These are phyloP conservation scores for Kockiozyma suomiensis DNA, from an alignment of 805 yeast species.

Conservation along the genomic window DNA sequence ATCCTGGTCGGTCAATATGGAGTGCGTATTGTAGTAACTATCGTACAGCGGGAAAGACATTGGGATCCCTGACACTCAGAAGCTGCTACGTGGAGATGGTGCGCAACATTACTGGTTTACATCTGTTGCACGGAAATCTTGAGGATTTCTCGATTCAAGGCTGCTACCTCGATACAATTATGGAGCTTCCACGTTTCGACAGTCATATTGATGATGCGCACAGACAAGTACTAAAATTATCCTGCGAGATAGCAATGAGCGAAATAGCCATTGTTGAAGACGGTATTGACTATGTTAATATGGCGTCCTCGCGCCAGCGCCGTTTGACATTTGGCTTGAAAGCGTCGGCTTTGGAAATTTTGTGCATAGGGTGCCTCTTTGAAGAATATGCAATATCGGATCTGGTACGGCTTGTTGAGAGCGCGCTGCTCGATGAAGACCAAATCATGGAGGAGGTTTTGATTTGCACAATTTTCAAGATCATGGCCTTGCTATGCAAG, in stretches of 20 bases:
- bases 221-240: conserved; percentile 17
- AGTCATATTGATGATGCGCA: neutral
- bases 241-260: conserved; percentile 40
- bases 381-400: conserved; percentile 51
- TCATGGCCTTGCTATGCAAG: conserved; percentile 57
- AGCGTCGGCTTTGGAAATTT: conserved; percentile 58
- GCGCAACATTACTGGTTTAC: conserved; percentile 39
- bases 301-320: conserved; percentile 53
- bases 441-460: conserved; percentile 57
- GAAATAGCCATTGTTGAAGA: conserved; percentile 56
- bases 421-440: conserved; percentile 55
- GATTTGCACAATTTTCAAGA: conserved; percentile 54
- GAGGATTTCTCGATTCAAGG: conserved; percentile 6
- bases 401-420: conserved; percentile 52
- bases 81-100: conserved; percentile 21
- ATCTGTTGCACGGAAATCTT: conserved; percentile 36
- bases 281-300: conserved; percentile 59
- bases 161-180: conserved; percentile 21
- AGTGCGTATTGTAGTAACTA: conserved; percentile 16
- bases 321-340: conserved; percentile 58
- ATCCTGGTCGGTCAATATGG: conserved; percentile 9
- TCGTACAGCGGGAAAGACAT: conserved; percentile 25
- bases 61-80: conserved; percentile 40
- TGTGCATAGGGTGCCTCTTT: conserved; percentile 57
- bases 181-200: conserved; percentile 6